phyloP scores from a whole-genome alignment of 768 basidiomycete species.

The Podaxis sp. region DNA sequence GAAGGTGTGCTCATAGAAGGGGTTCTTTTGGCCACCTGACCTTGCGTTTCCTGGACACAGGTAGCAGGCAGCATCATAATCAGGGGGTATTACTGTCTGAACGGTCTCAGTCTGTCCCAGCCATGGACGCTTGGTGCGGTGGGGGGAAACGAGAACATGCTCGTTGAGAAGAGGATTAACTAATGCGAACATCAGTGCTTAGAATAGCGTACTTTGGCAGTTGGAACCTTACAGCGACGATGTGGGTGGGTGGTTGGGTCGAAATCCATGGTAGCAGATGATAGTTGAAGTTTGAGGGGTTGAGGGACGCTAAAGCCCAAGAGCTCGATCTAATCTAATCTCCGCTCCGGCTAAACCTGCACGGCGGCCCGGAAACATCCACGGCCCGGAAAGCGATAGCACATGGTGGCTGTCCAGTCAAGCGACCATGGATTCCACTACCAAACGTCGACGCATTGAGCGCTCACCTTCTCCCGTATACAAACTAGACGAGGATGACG shows the following conservation, averaged over 20 bases:
- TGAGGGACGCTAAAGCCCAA: background rate
- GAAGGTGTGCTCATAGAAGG: constrained; percentile 61
- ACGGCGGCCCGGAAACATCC: background rate
- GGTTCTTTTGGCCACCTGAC: constrained; percentile 69
- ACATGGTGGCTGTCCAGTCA: background rate
- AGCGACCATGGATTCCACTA: constrained; percentile 30
- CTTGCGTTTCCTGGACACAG: constrained; percentile 86
- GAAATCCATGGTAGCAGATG: constrained; percentile 5
- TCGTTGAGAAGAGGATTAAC: constrained; percentile 81
- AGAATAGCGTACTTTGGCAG: constrained; percentile 4
- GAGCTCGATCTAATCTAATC: background rate
- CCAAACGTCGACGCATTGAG: constrained; percentile 47
- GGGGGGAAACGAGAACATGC: constrained; percentile 82
- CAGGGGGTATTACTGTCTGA: constrained; percentile 47
- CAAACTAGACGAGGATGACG: constrained; percentile 63
- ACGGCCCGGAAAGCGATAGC: background rate
- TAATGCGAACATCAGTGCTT: constrained; percentile 25
- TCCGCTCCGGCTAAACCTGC: background rate
- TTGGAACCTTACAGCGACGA: constrained; percentile 54
- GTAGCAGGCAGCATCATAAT: constrained; percentile 75
- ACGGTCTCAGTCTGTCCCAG: constrained; percentile 79
- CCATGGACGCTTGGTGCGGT: constrained; percentile 91
- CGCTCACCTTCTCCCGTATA: constrained; percentile 61
- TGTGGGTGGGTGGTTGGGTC: constrained; percentile 50
- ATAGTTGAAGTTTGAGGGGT: background rate